Conservation (phyloP, 2,329 filamentous ascomycete genomes). For the Teratosphaeriaceae sp. region DNA sequence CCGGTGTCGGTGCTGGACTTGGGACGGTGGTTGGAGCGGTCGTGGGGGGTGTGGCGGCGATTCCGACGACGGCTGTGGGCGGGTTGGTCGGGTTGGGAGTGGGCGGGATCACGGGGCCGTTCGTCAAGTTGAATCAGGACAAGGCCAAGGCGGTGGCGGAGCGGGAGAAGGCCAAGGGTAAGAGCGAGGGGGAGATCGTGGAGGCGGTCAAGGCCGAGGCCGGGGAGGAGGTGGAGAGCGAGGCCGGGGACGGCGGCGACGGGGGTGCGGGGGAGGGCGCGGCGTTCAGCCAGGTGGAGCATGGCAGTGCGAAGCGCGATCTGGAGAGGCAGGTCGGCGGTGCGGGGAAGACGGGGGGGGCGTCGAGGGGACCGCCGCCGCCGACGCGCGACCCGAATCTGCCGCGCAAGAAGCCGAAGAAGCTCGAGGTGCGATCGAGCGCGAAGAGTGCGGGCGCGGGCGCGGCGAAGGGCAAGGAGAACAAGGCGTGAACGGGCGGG, state of each 20-base stretch:
- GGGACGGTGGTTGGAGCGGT: constrained; percentile 37
- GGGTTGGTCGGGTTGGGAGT: constrained; percentile 35
- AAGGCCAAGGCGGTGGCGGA: constrained; percentile 16
- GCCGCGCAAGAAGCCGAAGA: constrained; percentile 11
- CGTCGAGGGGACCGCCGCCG: not conserved
- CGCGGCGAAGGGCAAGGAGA: not conserved
- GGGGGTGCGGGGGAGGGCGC: constrained; percentile 1
- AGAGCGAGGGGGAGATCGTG: constrained; percentile 9
- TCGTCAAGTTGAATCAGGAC: constrained; percentile 32
- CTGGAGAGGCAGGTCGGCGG: constrained; percentile 6
- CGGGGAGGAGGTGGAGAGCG: constrained; percentile 4
- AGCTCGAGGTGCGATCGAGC: constrained; percentile 9
- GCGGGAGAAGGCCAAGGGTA: constrained; percentile 21
- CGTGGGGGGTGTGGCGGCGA: constrained; percentile 33
- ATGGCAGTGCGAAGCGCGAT: constrained; percentile 5
- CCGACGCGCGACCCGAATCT: not conserved
- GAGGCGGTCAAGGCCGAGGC: constrained; percentile 9
- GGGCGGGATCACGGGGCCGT: constrained; percentile 37
- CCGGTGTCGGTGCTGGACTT: constrained; percentile 34
- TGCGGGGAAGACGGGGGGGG: not conserved
- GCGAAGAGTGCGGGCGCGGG: not conserved
- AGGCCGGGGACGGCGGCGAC: not conserved
- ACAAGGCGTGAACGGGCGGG: too few relatives aligned
- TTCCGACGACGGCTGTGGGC: constrained; percentile 35
- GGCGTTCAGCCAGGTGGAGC: constrained; percentile 4